These are phyloP conservation scores for Hondaea fermentalgiana DNA, from an alignment of 108 stramenopile genomes.

Conservation along the genomic window DNA sequence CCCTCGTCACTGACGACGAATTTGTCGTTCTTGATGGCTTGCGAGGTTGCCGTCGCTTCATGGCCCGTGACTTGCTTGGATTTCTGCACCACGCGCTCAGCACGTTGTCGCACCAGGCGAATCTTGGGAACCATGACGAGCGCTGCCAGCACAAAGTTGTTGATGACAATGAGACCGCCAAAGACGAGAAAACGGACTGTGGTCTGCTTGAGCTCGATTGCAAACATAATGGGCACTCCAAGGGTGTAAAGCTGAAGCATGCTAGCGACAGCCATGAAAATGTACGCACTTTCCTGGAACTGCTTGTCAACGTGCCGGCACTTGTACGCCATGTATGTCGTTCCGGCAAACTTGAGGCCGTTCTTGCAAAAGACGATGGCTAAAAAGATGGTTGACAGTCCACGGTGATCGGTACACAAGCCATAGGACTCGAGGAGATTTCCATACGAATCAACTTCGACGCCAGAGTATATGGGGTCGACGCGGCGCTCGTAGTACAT, in stretches of 20 bases:
- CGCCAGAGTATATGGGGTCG: not conserved
- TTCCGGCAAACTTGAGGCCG: not conserved
- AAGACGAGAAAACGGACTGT: not conserved
- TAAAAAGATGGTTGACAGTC: not conserved
- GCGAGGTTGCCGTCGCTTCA: too few species aligned
- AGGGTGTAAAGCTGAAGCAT: constrained; percentile 4
- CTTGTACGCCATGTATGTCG: not conserved
- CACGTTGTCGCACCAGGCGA: not conserved
- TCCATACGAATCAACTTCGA: not conserved
- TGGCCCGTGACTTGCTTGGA: too few species aligned
- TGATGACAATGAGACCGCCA: not conserved
- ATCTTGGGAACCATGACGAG: not conserved
- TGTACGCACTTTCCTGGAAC: not conserved
- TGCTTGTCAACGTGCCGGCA: not conserved
- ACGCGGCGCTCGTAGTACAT: not conserved
- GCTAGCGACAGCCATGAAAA: not conserved
- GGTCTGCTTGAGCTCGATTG: not conserved
- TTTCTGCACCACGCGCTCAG: too few species aligned
- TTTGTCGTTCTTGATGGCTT: too few species aligned
- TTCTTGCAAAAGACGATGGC: not conserved
- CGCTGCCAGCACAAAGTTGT: not conserved
- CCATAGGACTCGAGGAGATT: not conserved
- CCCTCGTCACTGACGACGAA: not conserved
- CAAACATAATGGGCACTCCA: not conserved
- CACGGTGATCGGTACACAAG: not conserved